Conservation (phyloP, 2,329 filamentous ascomycete species). For the Blumeriella jaapii region DNA sequence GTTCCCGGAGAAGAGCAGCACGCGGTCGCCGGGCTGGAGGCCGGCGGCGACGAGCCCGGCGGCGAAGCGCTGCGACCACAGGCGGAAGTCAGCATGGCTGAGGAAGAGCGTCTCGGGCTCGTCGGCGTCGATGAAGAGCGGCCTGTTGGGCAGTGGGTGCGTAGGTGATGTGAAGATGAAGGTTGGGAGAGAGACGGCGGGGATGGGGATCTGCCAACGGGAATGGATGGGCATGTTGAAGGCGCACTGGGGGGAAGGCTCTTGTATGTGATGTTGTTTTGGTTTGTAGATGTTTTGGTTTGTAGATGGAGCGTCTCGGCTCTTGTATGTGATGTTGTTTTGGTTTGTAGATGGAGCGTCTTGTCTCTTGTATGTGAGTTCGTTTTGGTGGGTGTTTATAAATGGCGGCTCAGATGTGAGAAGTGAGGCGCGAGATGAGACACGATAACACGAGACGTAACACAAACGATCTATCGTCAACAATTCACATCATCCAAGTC, state of each 20-base stretch:
- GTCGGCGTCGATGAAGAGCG: constrained; percentile 51
- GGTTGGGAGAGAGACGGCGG: constrained; percentile 37
- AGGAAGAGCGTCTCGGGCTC: constrained; percentile 56
- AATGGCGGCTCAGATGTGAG: too few relatives aligned
- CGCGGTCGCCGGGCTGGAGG: constrained; percentile 54
- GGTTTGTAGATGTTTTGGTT: too few relatives aligned
- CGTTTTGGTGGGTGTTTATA: too few relatives aligned
- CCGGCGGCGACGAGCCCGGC: constrained; percentile 54
- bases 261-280: neutral
- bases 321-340: too few relatives aligned
- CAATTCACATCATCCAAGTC: too few relatives aligned
- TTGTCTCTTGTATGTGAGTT: too few relatives aligned
- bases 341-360: neutral
- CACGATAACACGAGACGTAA: too few relatives aligned
- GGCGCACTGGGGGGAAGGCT: neutral
- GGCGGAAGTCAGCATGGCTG: constrained; percentile 50
- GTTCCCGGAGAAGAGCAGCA: constrained; percentile 65
- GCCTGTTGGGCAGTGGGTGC: constrained; percentile 32
- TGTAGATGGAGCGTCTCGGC: neutral
- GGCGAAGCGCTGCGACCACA: constrained; percentile 62
- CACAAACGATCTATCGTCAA: too few relatives aligned
- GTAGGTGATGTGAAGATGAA: constrained; percentile 43
- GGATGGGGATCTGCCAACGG: constrained; percentile 17
- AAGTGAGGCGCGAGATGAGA: too few relatives aligned
- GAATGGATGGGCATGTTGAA: constrained; percentile 20